Percentiles rank a stretch among this genome's conserved stretches.
phyloP scores from a whole-genome alignment of 495 filamentous ascomycete genomes.

The Aspergillus panamensis region DNA sequence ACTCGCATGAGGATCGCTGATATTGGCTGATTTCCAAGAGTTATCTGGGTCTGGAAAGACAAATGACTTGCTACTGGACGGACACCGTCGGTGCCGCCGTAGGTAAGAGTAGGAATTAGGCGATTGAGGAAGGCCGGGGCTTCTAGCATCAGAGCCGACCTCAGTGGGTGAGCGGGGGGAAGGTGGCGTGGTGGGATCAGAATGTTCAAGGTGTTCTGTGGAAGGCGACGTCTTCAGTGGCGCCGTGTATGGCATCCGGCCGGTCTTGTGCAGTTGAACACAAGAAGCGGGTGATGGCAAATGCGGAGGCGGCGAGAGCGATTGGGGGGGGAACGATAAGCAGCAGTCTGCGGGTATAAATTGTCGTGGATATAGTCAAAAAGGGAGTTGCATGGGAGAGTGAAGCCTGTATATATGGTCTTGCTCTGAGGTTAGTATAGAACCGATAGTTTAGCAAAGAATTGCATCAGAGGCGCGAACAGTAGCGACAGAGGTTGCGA shows the following conservation, averaged over 20 bases:
- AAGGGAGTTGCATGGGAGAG: constrained; percentile 3
- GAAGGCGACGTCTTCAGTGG: constrained; percentile 77
- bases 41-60: constrained; percentile 29
- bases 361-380: constrained; percentile 13
- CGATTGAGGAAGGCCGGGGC: constrained; percentile 67
- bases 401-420: constrained; percentile 6
- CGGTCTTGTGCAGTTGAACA: constrained; percentile 44
- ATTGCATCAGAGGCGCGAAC: constrained; percentile 8
- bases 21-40: constrained; percentile 40
- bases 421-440: constrained; percentile 5
- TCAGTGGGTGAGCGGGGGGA: constrained; percentile 37
- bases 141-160: constrained; percentile 34
- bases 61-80: constrained; percentile 49
- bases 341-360: constrained; percentile 3
- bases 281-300: constrained; percentile 28
- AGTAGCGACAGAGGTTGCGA: constrained; percentile 16
- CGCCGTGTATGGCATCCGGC: constrained; percentile 90
- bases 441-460: background rate
- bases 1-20: constrained; percentile 51
- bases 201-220: constrained; percentile 61
- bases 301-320: background rate
- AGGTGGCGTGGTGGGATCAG: constrained; percentile 56
- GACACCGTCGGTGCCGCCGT: constrained; percentile 62
- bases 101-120: constrained; percentile 75
- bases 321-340: background rate